phyloP scores from a whole-genome alignment of 208 protist genomes.

The Herpetomonas samuelpessoai region DNA sequence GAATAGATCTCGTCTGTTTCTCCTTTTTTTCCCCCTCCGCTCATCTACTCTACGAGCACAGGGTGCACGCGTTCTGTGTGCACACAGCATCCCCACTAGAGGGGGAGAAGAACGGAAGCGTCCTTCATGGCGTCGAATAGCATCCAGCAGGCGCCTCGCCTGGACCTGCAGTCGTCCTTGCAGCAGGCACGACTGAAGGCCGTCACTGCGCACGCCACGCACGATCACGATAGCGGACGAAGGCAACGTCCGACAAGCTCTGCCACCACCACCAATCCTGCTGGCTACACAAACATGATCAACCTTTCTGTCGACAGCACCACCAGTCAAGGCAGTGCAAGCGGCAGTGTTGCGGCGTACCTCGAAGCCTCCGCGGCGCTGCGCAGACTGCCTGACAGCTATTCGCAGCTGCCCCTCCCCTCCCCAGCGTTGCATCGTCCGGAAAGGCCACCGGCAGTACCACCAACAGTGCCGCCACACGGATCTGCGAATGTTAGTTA shows the following conservation, averaged over 20 bases:
- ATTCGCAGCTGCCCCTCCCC: background rate
- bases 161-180: background rate
- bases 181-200: background rate
- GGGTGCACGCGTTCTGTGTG: no score
- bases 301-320: background rate
- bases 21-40: no score
- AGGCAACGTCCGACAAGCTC: no score
- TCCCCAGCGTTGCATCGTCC: background rate
- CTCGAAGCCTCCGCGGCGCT: conserved; percentile 17
- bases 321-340: background rate
- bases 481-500: no score
- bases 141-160: no score
- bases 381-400: conserved; percentile 3
- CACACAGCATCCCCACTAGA: no score
- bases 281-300: no score
- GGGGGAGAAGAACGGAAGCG: no score
- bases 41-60: no score
- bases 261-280: no score
- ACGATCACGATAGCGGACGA: background rate
- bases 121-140: no score
- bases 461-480: background rate
- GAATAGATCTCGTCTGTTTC: no score
- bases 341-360: conserved; percentile 2
- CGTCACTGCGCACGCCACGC: background rate
- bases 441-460: background rate